Evolutionary conservation across 805 yeast species (phyloP).

Genomic region (Millerozyma miso): DNA sequence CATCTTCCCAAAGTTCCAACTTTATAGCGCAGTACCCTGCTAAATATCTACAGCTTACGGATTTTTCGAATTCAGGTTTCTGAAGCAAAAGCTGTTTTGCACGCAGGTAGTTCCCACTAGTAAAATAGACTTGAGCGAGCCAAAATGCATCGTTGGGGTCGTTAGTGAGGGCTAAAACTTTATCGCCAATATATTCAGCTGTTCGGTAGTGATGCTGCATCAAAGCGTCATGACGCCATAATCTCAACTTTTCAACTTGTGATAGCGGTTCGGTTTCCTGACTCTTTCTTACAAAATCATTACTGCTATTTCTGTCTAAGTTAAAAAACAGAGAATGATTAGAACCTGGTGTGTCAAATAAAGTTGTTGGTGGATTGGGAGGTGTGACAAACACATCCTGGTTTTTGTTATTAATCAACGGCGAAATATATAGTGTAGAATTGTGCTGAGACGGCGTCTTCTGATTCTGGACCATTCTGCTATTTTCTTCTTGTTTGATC

Average conservation of each 20-base stretch:
- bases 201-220: slow-evolving; percentile 89
- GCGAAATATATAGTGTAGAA: slow-evolving; percentile 72
- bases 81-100: slow-evolving; percentile 68
- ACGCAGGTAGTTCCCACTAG: slow-evolving; percentile 70
- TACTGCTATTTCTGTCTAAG: slow-evolving; percentile 15
- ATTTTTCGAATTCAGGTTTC: slow-evolving; percentile 48
- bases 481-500: not conserved
- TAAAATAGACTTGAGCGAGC: slow-evolving; percentile 86
- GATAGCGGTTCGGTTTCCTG: slow-evolving; percentile 45
- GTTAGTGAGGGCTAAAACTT: slow-evolving; percentile 73
- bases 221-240: slow-evolving; percentile 92
- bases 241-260: slow-evolving; percentile 77
- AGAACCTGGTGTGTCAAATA: slow-evolving; percentile 41
- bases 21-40: slow-evolving; percentile 72
- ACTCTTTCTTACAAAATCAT: slow-evolving; percentile 6
- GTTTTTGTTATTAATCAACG: slow-evolving; percentile 46
- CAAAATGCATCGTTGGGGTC: slow-evolving; percentile 95
- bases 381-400: slow-evolving; percentile 44
- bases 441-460: slow-evolving; percentile 55
- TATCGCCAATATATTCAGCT: slow-evolving; percentile 90
- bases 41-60: slow-evolving; percentile 76
- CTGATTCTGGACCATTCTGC: slow-evolving; percentile 19
- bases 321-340: slow-evolving; percentile 38
- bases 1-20: slow-evolving; percentile 80
- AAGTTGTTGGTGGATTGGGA: slow-evolving; percentile 42